These are phyloP conservation scores for Yueomyces sinensis DNA, from an alignment of 805 yeast species.

Conservation along the genomic window DNA sequence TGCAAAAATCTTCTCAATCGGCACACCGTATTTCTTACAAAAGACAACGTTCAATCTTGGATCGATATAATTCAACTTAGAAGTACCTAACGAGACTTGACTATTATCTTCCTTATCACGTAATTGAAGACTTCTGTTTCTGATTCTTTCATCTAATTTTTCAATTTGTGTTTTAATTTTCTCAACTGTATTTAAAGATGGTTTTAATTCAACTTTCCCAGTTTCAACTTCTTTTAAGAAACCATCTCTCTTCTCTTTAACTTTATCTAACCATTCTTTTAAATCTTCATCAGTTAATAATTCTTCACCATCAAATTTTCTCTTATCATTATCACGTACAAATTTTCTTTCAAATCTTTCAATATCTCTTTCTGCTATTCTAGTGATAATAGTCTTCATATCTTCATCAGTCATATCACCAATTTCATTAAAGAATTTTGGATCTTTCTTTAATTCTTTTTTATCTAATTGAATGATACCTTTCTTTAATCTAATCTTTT, in stretches of 20 bases:
- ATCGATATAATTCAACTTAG: conserved; percentile 89
- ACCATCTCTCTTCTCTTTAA: conserved; percentile 36
- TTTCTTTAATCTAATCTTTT: conserved; percentile 57
- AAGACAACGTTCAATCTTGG: conserved; percentile 86
- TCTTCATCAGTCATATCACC: conserved; percentile 56
- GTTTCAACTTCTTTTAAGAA: conserved; percentile 45
- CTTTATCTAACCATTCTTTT: conserved; percentile 42
- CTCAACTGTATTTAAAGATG: conserved; percentile 40
- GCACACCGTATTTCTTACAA: conserved; percentile 73
- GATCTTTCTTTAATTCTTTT: conserved; percentile 32
- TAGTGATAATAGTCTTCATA: conserved; percentile 41
- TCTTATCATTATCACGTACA: conserved; percentile 65
- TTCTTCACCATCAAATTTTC: conserved; percentile 42
- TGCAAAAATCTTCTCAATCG: conserved; percentile 83
- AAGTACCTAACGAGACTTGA: conserved; percentile 83
- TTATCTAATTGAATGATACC: conserved; percentile 59
- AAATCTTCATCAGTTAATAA: conserved; percentile 41
- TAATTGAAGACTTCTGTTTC: conserved; percentile 56
- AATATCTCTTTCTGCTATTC: conserved; percentile 49
- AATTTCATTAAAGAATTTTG: conserved; percentile 52
- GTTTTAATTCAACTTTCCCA: conserved; percentile 44
- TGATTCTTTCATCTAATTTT: conserved; percentile 56
- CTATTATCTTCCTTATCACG: conserved; percentile 92
- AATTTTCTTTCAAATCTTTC: conserved; percentile 56
- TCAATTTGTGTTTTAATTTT: conserved; percentile 62